phyloP scores from a whole-genome alignment of 1,139 yeast genomes.

The Blastobotrys petasosporus region DNA sequence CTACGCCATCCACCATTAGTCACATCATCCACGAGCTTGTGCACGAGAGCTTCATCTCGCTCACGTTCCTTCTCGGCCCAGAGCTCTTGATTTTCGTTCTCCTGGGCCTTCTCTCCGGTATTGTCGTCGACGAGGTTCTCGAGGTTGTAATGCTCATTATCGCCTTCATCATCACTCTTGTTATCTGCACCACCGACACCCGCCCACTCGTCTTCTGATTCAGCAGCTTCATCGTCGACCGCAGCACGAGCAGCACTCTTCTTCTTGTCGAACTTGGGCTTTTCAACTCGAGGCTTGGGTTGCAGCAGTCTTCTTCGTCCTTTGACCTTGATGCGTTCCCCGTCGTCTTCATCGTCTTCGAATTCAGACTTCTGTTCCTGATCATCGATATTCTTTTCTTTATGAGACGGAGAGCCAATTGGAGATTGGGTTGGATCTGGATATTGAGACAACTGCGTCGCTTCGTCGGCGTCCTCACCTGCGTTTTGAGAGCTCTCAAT shows the following conservation, averaged over 20 bases:
- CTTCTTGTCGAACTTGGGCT: constrained; percentile 38
- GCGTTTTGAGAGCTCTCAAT: constrained; percentile 18
- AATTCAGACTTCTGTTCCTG: no score
- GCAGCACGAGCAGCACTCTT: constrained; percentile 47
- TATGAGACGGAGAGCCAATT: constrained; percentile 21
- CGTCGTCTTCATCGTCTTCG: constrained; percentile 3
- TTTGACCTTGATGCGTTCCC: constrained; percentile 8
- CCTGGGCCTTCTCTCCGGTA: constrained; percentile 52
- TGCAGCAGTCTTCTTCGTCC: constrained; percentile 9
- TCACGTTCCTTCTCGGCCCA: constrained; percentile 63
- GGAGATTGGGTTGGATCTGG: constrained; percentile 17
- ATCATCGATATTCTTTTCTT: background rate
- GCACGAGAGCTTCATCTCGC: constrained; percentile 64
- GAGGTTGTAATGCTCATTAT: constrained; percentile 63
- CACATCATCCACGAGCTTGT: constrained; percentile 71
- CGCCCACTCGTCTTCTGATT: constrained; percentile 94
- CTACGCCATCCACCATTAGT: constrained; percentile 76
- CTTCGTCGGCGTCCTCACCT: constrained; percentile 5
- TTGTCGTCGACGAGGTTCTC: constrained; percentile 78
- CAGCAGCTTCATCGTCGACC: constrained; percentile 85
- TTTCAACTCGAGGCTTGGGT: constrained; percentile 5
- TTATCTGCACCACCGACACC: constrained; percentile 83
- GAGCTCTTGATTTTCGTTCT: constrained; percentile 53
- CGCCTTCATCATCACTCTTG: constrained; percentile 50
- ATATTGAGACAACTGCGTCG: constrained; percentile 18